A percentile compares a stretch with the other conserved stretches of the same genome.
These are phyloP conservation scores for Rhododendron mucronatum DNA, from an alignment of 148 eudicot species.

Conservation along the genomic window DNA sequence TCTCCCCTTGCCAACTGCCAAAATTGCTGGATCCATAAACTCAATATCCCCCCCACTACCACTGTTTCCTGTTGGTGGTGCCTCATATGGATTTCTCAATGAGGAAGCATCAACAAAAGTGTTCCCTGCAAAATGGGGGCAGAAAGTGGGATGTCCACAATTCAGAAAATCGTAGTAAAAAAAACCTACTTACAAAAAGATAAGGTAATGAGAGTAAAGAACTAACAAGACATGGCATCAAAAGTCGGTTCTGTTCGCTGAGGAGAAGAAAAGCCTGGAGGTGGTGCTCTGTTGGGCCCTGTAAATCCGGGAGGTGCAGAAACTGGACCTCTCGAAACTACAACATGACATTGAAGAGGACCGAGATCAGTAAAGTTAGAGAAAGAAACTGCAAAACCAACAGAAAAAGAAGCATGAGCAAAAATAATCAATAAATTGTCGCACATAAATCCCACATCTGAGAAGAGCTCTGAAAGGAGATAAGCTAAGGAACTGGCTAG, in stretches of 20 bases:
- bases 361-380: background rate
- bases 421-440: background rate
- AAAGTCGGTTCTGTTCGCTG: slow-evolving; percentile 52
- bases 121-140: slow-evolving; percentile 48
- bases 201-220: background rate
- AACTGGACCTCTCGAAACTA: slow-evolving; percentile 71
- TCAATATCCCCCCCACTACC: slow-evolving; percentile 59
- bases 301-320: slow-evolving; percentile 96
- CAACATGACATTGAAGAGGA: slow-evolving; percentile 6
- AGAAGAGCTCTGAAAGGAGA: background rate
- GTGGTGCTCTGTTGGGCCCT: slow-evolving; percentile 68
- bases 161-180: background rate
- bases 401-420: background rate
- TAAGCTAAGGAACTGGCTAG: background rate
- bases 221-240: slow-evolving; percentile 65
- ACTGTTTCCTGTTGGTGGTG: slow-evolving; percentile 39
- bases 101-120: slow-evolving; percentile 48
- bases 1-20: slow-evolving; percentile 94
- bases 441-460: background rate
- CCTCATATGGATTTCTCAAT: slow-evolving; percentile 55
- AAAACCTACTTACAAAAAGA: background rate
- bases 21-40: slow-evolving; percentile 90
- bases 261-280: slow-evolving; percentile 80
- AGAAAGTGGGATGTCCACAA: background rate
- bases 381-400: background rate